Evolutionary conservation across 768 basidiomycete species (phyloP), one percentile per base, ranked within the genome.

Genomic region (Auriscalpium vulgare): DNA sequence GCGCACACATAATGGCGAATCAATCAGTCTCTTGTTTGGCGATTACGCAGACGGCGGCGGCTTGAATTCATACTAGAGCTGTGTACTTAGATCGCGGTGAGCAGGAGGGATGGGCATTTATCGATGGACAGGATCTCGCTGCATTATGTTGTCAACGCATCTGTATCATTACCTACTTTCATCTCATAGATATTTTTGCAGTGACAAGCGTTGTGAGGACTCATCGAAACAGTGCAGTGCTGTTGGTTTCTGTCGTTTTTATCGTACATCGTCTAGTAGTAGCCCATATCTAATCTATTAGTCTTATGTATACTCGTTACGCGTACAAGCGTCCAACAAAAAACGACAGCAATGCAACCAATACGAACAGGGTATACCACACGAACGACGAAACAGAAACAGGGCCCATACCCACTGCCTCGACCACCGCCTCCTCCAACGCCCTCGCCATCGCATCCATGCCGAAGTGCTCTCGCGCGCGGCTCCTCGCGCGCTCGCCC

Each of bases 1-100:
- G 44, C 79, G 95, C 58, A 94, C 91, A 3, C 92, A 95, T 69
- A 95, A 95, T 59, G 92, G 93, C 56, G 92, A 95, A 73, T 92
- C 90, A 59, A 93, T 95, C 65, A 91, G 88, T 60, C 68, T 93
- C 37, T 74, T 95, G 10, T 94, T 95, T 62, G 88, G 87, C 43
- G 91, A 91, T 64, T 90, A 87, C 84, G 76, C 84, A 23, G 84
- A 85, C 50, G 67, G 62, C 14, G 65, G 63, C 47, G 63, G 67
- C 47, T 57, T 70, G 53, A 71, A 72, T 10, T 34, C 34, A 16
- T 54, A 47, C n/a, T 47, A 29, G 38, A 54, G 17, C 9, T 19
- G 4, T 19, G 4, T 13, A 23, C 17, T 35, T 8, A 16, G 21
- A 53, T 29, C 2, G 7, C 29, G 29, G 29, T 29, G 29, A 29